Base-by-base conservation (phyloP, 2,329 filamentous ascomycete genomes). In the Fusarium chuoi region DNA sequence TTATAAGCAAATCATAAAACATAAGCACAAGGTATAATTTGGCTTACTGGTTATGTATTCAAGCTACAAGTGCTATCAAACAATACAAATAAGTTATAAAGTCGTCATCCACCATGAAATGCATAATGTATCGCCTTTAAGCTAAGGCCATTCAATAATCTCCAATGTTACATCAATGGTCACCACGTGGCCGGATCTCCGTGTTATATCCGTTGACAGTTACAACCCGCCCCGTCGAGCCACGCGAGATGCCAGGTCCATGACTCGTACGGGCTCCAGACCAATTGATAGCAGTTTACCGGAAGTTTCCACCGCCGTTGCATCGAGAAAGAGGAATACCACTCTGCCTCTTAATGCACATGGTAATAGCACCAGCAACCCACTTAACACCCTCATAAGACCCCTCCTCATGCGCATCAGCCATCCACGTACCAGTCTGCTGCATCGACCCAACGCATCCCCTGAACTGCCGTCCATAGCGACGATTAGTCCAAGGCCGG, bases 301-400 rank as follows among this genome's bases (percentile, higher is more conserved):
- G 26, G 20, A 73, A 73, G 26, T 70, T 33, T 12, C 70, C 65
- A 8, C 57, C 24, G 6, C 65, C 69, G 15, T 58, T 61, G 33
- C 70, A 73, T 20, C 70, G 70, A 46, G 60, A 46, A 5, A 73
- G 56, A 36, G 70, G 65, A 11, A 66, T 58, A 0, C 60, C 10
- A 5, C 46, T 46, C 39, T 65, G 51, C 8, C 18, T 59, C 70
- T 73, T 73, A 17, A 56, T 51, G 2, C 70, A 73, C 24, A 73
- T 44, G 1, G 60, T 59, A 4, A 73, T 70, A 13, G 60, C 70
- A 38, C 65, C 70, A 35, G 28, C 15, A 18, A 73, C 65, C 70
- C 70, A 73, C 5, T 14, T 56, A 6, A 73, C 46, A 2, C 70
- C 70, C 13, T 64, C 57, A 33, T 70, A 73, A 12, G 56, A 49